Base-by-base conservation (phyloP, 306 rosid genomes). In the Rosa rugosa region DNA sequence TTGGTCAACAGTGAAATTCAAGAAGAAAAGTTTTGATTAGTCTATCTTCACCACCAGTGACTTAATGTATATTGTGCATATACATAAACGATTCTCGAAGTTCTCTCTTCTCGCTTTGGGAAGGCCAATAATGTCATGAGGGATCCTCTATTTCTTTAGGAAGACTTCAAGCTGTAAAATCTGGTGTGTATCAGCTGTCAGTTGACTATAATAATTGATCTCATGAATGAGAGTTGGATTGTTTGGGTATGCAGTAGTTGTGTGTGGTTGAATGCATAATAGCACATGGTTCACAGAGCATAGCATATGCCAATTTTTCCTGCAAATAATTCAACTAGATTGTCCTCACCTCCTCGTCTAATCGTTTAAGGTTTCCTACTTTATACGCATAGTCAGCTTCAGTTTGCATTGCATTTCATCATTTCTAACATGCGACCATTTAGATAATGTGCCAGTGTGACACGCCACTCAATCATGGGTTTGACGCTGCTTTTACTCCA, bases 281-380 rank as follows among this genome's bases (percentile, higher is more conserved):
- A 31, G 46, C 63, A 71, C 62, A 50, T 31, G 75, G 42, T 47
- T 70, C 23, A 23, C 60, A 71, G 7, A 18, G 74, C 74, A 23
- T 7, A 3, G 41, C 41, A 46, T 17, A 14, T 46, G 38, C 22
- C 9, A 46, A 22, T 23, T 22, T 69, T 69, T 27, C 36, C 18
- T 16, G 14, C 11, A 36, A 69, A 69, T n/a, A 42, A 41, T 69
- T 12, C 20, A n/a, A n/a, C 66, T 7, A 16, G 71, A 18, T 36
- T 36, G 12, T 16, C 9, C 17, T 34, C 71, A 65, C 22, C n/a
- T 36, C n/a, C 46, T 44, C 10, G 2, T 42, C 45, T 42, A 5
- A 6, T 42, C 11, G 12, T 57, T 59, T n/a, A 10, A 10, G 64
- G 27, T 22, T 20, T 22, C 64, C 12, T 22, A 7, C 64, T 0